Evolutionary conservation across 371 early-diverging fungal species (phyloP).

Genomic region (Mortierella sp.): DNA sequence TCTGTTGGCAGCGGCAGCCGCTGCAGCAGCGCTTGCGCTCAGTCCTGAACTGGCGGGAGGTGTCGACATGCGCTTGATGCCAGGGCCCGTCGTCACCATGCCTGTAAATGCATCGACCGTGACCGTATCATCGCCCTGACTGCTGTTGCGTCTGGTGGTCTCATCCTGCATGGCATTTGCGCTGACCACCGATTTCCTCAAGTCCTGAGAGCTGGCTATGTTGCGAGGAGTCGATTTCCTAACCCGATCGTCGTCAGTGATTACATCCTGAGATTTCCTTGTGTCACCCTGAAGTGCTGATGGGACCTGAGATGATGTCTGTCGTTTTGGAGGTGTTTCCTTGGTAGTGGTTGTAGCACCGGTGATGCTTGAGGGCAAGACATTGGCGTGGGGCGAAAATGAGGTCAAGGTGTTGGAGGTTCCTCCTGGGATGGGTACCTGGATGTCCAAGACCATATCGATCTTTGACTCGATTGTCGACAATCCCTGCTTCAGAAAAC

Average conservation of each 20-base stretch:
- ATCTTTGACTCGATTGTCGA: slow-evolving; percentile 84
- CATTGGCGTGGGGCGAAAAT: slow-evolving; percentile 37
- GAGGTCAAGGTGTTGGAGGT: slow-evolving; percentile 37
- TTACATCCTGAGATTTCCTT: not conserved
- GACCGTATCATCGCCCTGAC: slow-evolving; percentile 12
- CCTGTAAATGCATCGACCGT: slow-evolving; percentile 48
- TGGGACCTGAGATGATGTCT: slow-evolving; percentile 3
- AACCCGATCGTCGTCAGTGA: not conserved
- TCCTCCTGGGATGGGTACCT: slow-evolving; percentile 52
- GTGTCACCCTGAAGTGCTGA: not conserved
- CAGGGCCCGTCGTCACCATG: slow-evolving; percentile 37
- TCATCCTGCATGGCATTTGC: slow-evolving; percentile 10
- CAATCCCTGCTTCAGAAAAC: slow-evolving; percentile 81
- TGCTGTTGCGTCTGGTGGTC: not conserved
- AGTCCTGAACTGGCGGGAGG: slow-evolving; percentile 22
- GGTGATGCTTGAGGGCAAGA: slow-evolving; percentile 36
- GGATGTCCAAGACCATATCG: slow-evolving; percentile 82
- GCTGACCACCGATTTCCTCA: not conserved
- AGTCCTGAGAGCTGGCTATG: slow-evolving; percentile 11
- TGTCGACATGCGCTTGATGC: slow-evolving; percentile 31
- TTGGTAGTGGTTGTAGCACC: slow-evolving; percentile 11
- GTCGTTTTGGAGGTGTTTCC: slow-evolving; percentile 14
- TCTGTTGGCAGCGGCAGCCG: slow-evolving; percentile 48
- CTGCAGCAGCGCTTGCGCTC: slow-evolving; percentile 21
- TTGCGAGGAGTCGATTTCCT: not conserved